A percentile compares a stretch with the other conserved stretches of the same genome.
These are phyloP conservation scores for Piloderma croceum DNA, from an alignment of 768 basidiomycete species.

Conservation along the genomic window DNA sequence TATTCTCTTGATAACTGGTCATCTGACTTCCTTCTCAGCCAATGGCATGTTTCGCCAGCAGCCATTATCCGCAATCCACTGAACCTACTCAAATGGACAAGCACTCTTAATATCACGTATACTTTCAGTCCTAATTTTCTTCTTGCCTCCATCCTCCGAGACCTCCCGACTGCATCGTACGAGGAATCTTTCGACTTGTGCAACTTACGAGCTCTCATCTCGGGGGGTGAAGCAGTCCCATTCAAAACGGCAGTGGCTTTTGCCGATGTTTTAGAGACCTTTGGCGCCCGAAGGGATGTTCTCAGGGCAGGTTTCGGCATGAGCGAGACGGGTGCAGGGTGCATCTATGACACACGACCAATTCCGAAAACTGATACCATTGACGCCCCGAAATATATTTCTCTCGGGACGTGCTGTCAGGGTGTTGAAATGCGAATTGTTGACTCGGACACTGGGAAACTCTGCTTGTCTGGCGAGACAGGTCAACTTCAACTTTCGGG, in stretches of 20 bases:
- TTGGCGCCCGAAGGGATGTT: constrained; percentile 22
- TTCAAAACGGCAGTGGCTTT: constrained; percentile 34
- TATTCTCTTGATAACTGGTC: too few species aligned
- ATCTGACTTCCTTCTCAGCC: too few species aligned
- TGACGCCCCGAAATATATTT: constrained; percentile 21
- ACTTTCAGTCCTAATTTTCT: constrained; percentile 39
- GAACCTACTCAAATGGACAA: constrained; percentile 26
- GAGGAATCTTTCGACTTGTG: constrained; percentile 28
- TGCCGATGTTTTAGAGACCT: constrained; percentile 22
- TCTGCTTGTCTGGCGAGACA: constrained; percentile 24
- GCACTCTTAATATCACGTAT: constrained; percentile 28
- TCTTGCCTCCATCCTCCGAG: constrained; percentile 32
- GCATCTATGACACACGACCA: constrained; percentile 30
- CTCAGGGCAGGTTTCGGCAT: constrained; percentile 38
- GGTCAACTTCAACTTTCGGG: constrained; percentile 40
- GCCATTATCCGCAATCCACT: constrained; percentile 14
- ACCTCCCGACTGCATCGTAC: constrained; percentile 21
- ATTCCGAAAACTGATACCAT: constrained; percentile 21
- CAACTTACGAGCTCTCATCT: constrained; percentile 30
- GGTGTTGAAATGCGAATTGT: constrained; percentile 34
- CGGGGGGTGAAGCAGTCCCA: constrained; percentile 40
- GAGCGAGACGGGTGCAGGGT: constrained; percentile 43
- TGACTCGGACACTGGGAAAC: constrained; percentile 21
- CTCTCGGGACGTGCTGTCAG: constrained; percentile 33
- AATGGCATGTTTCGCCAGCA: constrained; percentile 28